Evolutionary conservation across 129 eudicot species (phyloP).

Genomic region (Artemisia annua): DNA sequence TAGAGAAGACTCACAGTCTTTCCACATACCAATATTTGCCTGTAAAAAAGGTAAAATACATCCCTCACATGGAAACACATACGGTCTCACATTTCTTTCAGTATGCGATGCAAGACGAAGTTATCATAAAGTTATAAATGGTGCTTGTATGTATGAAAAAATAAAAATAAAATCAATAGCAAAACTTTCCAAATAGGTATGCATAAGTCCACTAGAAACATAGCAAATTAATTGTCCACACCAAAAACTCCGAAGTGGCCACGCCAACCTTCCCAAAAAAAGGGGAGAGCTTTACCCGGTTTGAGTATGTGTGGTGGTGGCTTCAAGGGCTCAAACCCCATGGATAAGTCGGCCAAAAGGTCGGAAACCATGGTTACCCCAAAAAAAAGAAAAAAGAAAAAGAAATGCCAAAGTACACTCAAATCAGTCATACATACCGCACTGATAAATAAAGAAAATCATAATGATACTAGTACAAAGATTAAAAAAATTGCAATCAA

Average conservation of each 20-base stretch:
- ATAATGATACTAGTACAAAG: too few relatives aligned
- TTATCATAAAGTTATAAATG: background rate
- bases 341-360: too few relatives aligned
- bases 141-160: background rate
- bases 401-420: background rate
- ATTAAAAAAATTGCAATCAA: background rate
- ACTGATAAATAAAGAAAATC: background rate
- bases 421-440: background rate
- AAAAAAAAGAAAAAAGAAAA: background rate
- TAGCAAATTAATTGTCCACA: too few relatives aligned
- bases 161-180: background rate
- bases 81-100: conserved; percentile 12
- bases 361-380: too few relatives aligned
- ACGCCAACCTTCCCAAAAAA: too few relatives aligned
- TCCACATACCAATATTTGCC: conserved; percentile 63
- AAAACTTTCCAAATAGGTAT: background rate
- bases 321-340: too few relatives aligned
- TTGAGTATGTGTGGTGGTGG: too few relatives aligned
- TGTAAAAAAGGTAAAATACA: conserved; percentile 20
- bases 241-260: too few relatives aligned
- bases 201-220: background rate
- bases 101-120: conserved; percentile 3
- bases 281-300: too few relatives aligned
- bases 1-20: conserved; percentile 57
- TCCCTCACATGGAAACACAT: background rate